Conservation (phyloP, 148 eudicot genomes). For the Rheum nobile region DNA sequence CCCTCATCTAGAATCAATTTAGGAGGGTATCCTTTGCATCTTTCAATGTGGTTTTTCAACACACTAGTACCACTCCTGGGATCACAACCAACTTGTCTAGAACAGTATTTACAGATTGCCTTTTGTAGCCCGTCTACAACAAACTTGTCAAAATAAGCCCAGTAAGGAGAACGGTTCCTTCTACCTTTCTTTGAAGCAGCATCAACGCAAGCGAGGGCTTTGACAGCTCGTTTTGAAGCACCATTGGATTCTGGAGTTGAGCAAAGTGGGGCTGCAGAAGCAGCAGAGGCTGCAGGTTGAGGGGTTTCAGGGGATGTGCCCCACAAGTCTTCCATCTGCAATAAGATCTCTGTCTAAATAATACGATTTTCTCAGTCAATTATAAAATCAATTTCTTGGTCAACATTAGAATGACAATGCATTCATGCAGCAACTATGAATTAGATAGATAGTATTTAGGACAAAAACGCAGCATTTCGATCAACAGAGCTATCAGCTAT, state of each 20-base stretch:
- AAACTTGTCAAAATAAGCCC: constrained; percentile 10
- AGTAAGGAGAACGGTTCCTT: constrained; percentile 2
- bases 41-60: constrained; percentile 4
- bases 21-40: constrained; percentile 2
- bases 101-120: constrained; percentile 5
- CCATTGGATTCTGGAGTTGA: neutral
- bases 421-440: neutral
- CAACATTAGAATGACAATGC: neutral
- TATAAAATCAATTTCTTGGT: neutral
- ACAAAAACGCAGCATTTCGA: neutral
- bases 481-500: neutral
- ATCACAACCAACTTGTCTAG: constrained; percentile 27
- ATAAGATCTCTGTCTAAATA: neutral
- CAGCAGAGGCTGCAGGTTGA: constrained; percentile 15
- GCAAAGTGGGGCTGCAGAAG: constrained; percentile 10
- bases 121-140: neutral
- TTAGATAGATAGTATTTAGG: neutral
- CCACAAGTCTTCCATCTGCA: constrained; percentile 14
- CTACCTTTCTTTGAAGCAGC: constrained; percentile 8
- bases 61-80: constrained; percentile 6
- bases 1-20: neutral
- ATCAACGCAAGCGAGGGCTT: neutral
- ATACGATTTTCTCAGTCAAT: neutral
- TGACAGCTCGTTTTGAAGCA: neutral
- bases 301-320: constrained; percentile 21